Evolutionary conservation across 441 rosid genomes (phyloP), one percentile per base, ranked within the genome.

Genomic region (Pelargonium myrrhifolium): DNA sequence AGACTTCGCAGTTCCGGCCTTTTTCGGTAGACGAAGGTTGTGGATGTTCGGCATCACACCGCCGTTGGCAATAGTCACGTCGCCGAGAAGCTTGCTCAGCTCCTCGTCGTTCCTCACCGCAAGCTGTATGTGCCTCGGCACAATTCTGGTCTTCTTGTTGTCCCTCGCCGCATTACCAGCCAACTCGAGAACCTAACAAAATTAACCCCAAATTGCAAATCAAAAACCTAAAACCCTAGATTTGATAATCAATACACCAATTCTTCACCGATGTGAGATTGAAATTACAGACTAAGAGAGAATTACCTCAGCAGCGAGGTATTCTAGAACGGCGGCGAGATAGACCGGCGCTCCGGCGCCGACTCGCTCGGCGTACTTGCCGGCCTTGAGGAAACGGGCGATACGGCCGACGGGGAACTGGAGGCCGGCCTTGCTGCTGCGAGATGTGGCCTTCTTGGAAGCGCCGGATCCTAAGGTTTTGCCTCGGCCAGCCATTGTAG

Each of bases 341-440:
- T 92, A 92, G 49, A 92, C 98, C 6, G 98, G 97, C 51, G 98
- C 97, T 4, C 97, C 98, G 42, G 98, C 98, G 8, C 98, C 98
- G 5, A 92, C 97, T 8, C 98, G 96, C 65, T 90, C 98, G 39
- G 98, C 98, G 65, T 92, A 92, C 79, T 92, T 92, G 8, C 98
- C 98, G 62, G 96, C 98, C 83, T 92, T 92, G 61, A 92, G 85
- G 79, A 92, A 92, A 7, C 98, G 82, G 22, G 96, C 98, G 53
- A 90, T 90, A 84, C 93, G 97, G 70, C 98, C 98, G 0, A 92
- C 97, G 1, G 98, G 97, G 9, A 90, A 92, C 79, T 92, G 97
- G 69, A 90, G 86, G 4, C 97, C 98, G 3, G 97, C 98, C 78
- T 92, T 92, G 80, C 97, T 92, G 70, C 98, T 92, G 71, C 98